Base-by-base conservation (phyloP, 345 rosid species). In the Eucalyptus albens region DNA sequence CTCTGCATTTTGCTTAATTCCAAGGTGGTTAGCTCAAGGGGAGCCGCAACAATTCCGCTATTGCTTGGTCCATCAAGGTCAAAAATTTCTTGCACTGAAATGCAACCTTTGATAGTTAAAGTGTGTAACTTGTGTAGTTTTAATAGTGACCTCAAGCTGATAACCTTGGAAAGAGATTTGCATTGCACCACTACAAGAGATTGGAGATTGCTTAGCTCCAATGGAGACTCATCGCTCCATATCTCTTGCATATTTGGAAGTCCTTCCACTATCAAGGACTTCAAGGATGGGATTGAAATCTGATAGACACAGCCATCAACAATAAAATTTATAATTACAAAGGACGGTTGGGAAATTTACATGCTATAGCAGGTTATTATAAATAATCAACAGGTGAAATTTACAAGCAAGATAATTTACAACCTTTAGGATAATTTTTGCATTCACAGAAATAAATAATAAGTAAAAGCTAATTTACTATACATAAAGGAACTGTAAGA, bases 241-340 rank as follows among this genome's bases (percentile, higher is more conserved):
- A 67, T 31, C 7, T 31, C 11, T 31, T 67, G 4, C 2, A 67
- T 4, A 67, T 67, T 67, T 1, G 80, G 80, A 67, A 67, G 40
- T 15, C 12, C 40, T 15, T 31, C 40, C 16, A 67, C 1, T 16
- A 0, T 31, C 2, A 67, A 1, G 12, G 80, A 67, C 2, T n/a
- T 6, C 40, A 67, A 15, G 22, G 11, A 67, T 67, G 80, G 80
- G 19, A 67, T 15, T 2, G 80, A 67, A 67, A 67, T 4, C 40
- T 31, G 22, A 15, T 1, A 0, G 6, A 31, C 11, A n/a, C 0
- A 67, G 9, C 21, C 11, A 31, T 8, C 11, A 1, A 15, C 11
- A 31, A 31, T 2, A 67, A 0, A 15, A n/a, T 67, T 31, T 7
- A 31, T 9, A 31, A 27, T 67, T 67, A 67, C 3, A 31, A 67